Evolutionary conservation across 305 asterid genomes (phyloP).

Genomic region (Fraxinus xanthoxyloides): DNA sequence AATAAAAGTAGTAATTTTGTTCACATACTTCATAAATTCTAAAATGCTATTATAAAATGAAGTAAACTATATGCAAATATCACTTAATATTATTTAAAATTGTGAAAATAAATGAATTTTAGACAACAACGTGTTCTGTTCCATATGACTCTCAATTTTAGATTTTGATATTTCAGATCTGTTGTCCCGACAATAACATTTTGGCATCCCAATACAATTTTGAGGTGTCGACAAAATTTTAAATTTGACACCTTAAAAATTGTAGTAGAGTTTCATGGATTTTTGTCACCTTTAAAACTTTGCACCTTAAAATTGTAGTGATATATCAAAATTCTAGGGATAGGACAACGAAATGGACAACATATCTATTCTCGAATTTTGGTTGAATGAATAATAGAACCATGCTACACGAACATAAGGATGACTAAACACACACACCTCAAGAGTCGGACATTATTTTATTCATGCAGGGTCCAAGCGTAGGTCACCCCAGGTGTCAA

Average conservation of each 20-base stretch:
- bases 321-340: neutral
- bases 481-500: too few relatives aligned
- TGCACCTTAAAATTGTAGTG: neutral
- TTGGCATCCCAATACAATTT: neutral
- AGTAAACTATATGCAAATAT: too few relatives aligned
- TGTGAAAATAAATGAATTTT: too few relatives aligned
- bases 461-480: too few relatives aligned
- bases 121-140: too few relatives aligned
- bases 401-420: too few relatives aligned
- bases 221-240: neutral
- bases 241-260: neutral
- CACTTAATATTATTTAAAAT: too few relatives aligned
- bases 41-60: too few relatives aligned
- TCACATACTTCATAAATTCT: neutral
- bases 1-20: neutral
- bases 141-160: neutral
- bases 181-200: neutral
- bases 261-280: neutral
- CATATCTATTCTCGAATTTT: neutral
- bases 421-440: too few relatives aligned
- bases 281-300: neutral
- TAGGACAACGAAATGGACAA: neutral
- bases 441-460: too few relatives aligned
- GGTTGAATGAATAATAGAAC: neutral
- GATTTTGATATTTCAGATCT: neutral